phyloP scores from a whole-genome alignment of 345 rosid species.

The Cardamine occulta region DNA sequence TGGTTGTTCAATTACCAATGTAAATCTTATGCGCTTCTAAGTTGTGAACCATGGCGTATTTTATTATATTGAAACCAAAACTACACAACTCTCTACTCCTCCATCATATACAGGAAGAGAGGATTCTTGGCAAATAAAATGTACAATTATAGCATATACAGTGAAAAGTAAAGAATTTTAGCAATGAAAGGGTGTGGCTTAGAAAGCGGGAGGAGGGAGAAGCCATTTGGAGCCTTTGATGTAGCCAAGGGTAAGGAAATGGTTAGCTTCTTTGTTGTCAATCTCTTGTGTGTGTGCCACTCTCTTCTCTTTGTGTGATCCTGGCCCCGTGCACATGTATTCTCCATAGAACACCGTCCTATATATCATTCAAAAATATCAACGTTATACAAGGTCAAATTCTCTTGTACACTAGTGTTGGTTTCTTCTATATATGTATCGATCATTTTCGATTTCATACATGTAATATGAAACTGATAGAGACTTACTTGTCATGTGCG shows the following conservation, averaged over 20 bases:
- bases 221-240: constrained; percentile 45
- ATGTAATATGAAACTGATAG: neutral
- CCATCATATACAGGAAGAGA: constrained; percentile 2
- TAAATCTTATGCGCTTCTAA: neutral
- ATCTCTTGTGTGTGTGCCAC: constrained; percentile 36
- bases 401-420: constrained; percentile 1
- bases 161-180: neutral
- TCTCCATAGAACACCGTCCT: constrained; percentile 59
- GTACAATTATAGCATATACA: neutral
- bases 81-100: constrained; percentile 16
- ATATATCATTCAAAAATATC: constrained; percentile 10
- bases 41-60: neutral
- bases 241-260: constrained; percentile 39
- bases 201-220: constrained; percentile 43
- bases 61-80: constrained; percentile 15
- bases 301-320: constrained; percentile 40
- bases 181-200: constrained; percentile 16
- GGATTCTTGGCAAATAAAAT: neutral
- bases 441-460: neutral
- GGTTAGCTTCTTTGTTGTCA: constrained; percentile 28
- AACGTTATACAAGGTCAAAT: constrained; percentile 1
- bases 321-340: constrained; percentile 49
- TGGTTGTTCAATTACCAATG: neutral
- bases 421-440: neutral
- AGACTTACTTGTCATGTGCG: constrained; percentile 45